A percentile compares a stretch with the other conserved stretches of the same genome.
Evolutionary conservation across 495 filamentous ascomycete species (phyloP).

Genomic region (Hypomontagnella submonticulosa): DNA sequence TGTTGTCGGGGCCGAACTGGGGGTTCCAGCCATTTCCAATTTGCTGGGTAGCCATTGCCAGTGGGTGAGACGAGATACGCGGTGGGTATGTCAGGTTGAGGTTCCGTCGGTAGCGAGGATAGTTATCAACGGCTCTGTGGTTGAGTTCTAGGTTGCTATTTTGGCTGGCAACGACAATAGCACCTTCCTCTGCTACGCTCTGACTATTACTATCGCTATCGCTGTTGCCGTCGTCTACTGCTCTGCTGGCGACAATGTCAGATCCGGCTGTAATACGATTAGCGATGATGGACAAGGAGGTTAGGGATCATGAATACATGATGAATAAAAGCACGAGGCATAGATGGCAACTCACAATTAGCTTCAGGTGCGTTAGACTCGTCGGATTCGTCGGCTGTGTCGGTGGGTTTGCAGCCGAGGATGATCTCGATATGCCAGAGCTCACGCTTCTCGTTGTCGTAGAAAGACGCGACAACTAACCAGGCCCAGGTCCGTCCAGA

Average conservation of each 20-base stretch:
- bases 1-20: conserved; percentile 25
- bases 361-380: conserved; percentile 18
- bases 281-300: conserved; percentile 1
- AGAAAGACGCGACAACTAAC: conserved; percentile 48
- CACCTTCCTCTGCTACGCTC: neutral
- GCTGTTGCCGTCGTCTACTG: neutral
- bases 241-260: neutral
- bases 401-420: conserved; percentile 23
- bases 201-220: neutral
- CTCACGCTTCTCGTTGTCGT: conserved; percentile 39
- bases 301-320: neutral
- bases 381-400: conserved; percentile 2
- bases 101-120: neutral
- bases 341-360: conserved; percentile 20
- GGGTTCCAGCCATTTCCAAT: conserved; percentile 40
- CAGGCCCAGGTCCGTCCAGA: conserved; percentile 43
- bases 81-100: neutral
- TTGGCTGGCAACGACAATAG: too few species aligned
- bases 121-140: neutral
- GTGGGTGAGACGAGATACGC: neutral
- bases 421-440: conserved; percentile 47
- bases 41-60: conserved; percentile 21
- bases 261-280: conserved; percentile 8
- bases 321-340: neutral
- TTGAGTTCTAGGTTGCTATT: neutral